Base-by-base conservation (phyloP, 768 basidiomycete species). In the Lactarius vividus region DNA sequence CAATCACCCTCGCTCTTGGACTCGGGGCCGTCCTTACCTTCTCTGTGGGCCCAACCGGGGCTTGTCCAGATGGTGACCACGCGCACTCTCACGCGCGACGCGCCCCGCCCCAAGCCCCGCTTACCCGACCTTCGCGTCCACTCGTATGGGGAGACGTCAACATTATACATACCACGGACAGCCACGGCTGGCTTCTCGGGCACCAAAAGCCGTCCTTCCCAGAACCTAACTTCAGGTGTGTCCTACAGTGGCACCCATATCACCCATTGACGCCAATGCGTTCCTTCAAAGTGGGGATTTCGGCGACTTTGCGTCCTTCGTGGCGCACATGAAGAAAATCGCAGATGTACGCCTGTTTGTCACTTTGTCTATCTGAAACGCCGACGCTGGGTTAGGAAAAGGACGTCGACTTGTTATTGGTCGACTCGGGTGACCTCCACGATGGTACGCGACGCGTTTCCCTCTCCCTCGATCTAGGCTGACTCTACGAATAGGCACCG, bases 71-170 rank as follows among this genome's bases (percentile, higher is more conserved):
- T 7, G 56, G 11, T 4, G 49, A 26, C 1, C 69, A 76, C 57
- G 73, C 69, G 18, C 78, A 80, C 68, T 73, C 62, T 23, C 78
- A 80, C 59, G 52, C 59, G 16, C 68, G 70, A 52, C 78, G 81
- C 61, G 77, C 78, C 59, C 74, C 76, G 59, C 80, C 83, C 0
- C 75, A 79, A 55, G 69, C 76, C 16, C 77, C 77, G 16, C 74
- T 87, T 37, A 77, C 84, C 0, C 80, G 80, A 20, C 93, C 93
- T 4, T 82, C 83, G 62, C 79, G 87, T 23, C 83, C 85, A 28
- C 81, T 96, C 16, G 83, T 85, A 59, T 95, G 94, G 94, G 86
- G 88, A n/a, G 92, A 95, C 72, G 81, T 96, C 73, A 96, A 96
- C 73, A 83, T 95, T 71, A 82, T 95, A 55, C 86, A 88, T 71